Percentiles rank a stretch among this genome's conserved stretches.
These are phyloP conservation scores for Sedum album DNA, from an alignment of 164 flowering plant genomes.

Conservation along the genomic window DNA sequence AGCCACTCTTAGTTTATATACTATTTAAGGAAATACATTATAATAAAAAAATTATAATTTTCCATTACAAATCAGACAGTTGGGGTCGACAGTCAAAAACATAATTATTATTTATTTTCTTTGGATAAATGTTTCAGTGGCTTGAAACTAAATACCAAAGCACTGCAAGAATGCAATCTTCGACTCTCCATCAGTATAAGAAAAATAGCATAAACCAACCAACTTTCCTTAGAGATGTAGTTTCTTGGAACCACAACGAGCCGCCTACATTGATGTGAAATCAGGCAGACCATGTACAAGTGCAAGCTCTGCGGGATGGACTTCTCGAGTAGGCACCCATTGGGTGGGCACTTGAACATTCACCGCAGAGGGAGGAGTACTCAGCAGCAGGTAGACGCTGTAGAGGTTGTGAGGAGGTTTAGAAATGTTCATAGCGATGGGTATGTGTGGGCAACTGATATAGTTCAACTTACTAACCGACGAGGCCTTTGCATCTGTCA, in stretches of 20 bases:
- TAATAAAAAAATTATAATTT: too few species aligned
- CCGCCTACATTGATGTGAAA: background rate
- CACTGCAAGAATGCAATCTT: background rate
- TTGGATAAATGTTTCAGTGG: background rate
- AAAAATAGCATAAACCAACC: background rate
- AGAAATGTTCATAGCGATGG: background rate
- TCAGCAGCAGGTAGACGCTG: background rate
- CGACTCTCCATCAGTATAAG: background rate
- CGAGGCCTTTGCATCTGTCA: background rate
- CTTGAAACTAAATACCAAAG: background rate
- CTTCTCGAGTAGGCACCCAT: background rate
- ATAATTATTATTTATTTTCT: background rate
- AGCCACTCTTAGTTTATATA: too few species aligned
- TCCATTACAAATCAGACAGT: background rate
- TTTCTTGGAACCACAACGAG: background rate
- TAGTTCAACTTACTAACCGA: background rate
- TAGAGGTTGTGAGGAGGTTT: background rate
- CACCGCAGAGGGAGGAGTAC: background rate
- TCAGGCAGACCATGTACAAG: background rate
- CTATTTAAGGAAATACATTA: too few species aligned
- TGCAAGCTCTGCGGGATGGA: slow-evolving; percentile 2
- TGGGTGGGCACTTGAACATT: slow-evolving; percentile 3
- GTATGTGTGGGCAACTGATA: background rate
- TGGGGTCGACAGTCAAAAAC: background rate
- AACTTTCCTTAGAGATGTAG: background rate